Evolutionary conservation across 768 basidiomycete genomes (phyloP), one percentile per base, ranked within the genome.

Genomic region (Trametes coccinea): DNA sequence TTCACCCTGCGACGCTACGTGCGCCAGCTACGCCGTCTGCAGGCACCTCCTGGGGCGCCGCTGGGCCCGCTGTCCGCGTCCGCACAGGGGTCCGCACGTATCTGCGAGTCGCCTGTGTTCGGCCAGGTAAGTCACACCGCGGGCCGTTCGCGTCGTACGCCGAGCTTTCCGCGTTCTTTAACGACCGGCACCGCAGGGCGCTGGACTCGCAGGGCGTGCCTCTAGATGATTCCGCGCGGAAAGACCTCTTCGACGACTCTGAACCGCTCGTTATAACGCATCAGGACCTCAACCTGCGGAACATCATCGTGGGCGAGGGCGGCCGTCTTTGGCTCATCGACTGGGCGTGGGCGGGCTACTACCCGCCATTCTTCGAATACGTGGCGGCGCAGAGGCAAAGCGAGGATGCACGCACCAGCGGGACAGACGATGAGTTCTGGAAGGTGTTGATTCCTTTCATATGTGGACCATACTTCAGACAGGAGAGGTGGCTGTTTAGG

Each of bases 301-400:
- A 76, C 56, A 50, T 73, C 43, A 56, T 74, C 22, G 47, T 74
- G 6, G 66, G 59, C n/a, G 61, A 70, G 4, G 68, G 71, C 44
- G 72, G 71, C 1, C 57, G 57, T 14, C 53, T 76, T 5, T 76
- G 73, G 73, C 49, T 76, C 16, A 63, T 75, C 40, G 75, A 75
- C 62, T 75, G 73, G 72, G 71, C 40, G 0, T 50, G 57, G 16
- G 57, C 67, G 2, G 73, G 74, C 3, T 70, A 59, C 40, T 76
- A 68, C 52, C 74, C 75, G 9, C 59, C 14, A 5, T 76, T 72
- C 69, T 65, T 67, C 40, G 60, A 64, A 33, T 67, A 56, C 31
- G 31, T 49, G 37, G 39, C 51, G 30, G 55, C 52, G 59, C 17
- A 45, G 37, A 34, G 10, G 39, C 50, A 60, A 22, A 53, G 40